These are phyloP conservation scores for Nyctanthes arbortristis DNA, from an alignment of 257 asterid genomes.

Conservation along the genomic window DNA sequence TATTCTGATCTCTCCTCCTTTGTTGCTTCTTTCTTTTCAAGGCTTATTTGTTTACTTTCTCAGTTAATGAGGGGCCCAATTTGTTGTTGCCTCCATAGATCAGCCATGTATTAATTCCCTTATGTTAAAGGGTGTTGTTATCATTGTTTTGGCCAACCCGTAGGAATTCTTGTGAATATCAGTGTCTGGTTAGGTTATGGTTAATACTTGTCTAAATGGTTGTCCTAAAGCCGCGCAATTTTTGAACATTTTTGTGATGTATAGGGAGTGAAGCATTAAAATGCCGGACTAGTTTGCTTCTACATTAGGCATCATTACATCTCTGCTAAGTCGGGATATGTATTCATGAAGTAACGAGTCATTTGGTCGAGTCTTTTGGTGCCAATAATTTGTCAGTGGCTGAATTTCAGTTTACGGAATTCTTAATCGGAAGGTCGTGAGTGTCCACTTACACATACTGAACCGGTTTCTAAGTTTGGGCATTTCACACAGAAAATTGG, in stretches of 20 bases:
- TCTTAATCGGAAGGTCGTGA: no score
- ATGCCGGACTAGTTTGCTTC: neutral
- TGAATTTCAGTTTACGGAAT: no score
- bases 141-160: slow-evolving; percentile 76
- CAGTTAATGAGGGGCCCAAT: slow-evolving; percentile 45
- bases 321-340: no score
- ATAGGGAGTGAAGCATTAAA: neutral
- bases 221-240: slow-evolving; percentile 20
- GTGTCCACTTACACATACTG: no score
- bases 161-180: slow-evolving; percentile 63
- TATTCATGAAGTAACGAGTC: no score
- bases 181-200: slow-evolving; percentile 32
- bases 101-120: slow-evolving; percentile 38
- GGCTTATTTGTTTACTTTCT: slow-evolving; percentile 28
- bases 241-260: slow-evolving; percentile 14
- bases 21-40: slow-evolving; percentile 19
- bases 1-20: slow-evolving; percentile 48
- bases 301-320: no score
- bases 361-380: no score
- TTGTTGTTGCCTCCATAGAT: slow-evolving; percentile 34
- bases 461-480: no score
- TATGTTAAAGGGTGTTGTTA: slow-evolving; percentile 43
- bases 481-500: no score
- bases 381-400: no score
- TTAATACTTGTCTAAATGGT: slow-evolving; percentile 23